Evolutionary conservation across 495 filamentous ascomycete genomes (phyloP), one percentile per base, ranked within the genome.

Genomic region (Evansstolkia leycettana): DNA sequence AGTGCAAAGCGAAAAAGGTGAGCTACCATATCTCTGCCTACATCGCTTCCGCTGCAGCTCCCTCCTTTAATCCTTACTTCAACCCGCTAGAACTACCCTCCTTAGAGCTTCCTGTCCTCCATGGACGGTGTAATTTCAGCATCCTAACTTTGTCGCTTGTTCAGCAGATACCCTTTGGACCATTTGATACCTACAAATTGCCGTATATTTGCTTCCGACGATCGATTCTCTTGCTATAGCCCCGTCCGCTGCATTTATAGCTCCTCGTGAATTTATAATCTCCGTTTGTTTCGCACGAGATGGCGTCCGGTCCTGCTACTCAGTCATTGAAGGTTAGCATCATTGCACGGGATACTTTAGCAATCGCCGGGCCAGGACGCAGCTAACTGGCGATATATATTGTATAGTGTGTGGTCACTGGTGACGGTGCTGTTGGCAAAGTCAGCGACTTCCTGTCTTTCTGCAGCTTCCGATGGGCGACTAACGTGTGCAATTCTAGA

Each of bases 371-470:
- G 9, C 20, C 20, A 38, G 25, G 33, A 9, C 8, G 29, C 30
- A 37, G 50, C 55, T 63, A 48, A 67, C 36, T 28, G 24, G 14
- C 25, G 28, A 37, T 34, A 31, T 17, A 37, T 34, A 31, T 17
- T 27, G 5, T 24, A 36, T 51, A 94, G 89, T 98, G 90, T 61
- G 90, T 98, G 48, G 90, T 98, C 52, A 96, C 90, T 31, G 90
- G 90, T 58, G 90, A 98, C 59, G 90, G 90, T 76, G 90, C 90
- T 51, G 90, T 98, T 43, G 90, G 90, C 54, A 98, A 98, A 75
- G 88, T 94, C 51, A 57, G 71, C 57, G 36, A 27, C 10, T 30
- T 31, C 28, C 24, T 30, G 20, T 5, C 29, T 32, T 40, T 29
- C 16, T 9, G 15, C 30, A 14, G 17, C 8, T 36, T 20, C 17